Base-by-base conservation (phyloP, 73 alveolate genomes). In the Paramecium primaurelia region DNA sequence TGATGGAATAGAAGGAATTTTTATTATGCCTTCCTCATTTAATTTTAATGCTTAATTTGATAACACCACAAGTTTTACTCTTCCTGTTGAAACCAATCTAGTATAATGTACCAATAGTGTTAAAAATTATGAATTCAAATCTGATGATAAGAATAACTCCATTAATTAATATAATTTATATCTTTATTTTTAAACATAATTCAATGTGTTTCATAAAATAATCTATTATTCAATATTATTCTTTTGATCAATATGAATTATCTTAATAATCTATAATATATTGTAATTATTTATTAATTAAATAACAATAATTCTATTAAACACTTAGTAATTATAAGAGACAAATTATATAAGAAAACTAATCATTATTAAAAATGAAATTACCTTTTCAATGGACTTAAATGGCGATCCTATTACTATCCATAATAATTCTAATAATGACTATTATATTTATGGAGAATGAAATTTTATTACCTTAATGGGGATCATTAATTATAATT, bases 1-100 rank as follows among this genome's bases (percentile, higher is more conserved):
- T 5, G 91, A 80, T 18, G 91, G 91, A 45, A 80, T 80, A 3
- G 87, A 36, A 4, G 91, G 91, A 9, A 80, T 10, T 80, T 80
- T 80, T 0, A 80, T 20, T 9, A 45, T 26, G 22, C 91, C 91
- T 7, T 80, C 71, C 6, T 80, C 64, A 44, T 42, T 80, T 47
- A 80, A 44, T 49, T 45, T 80, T 80, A 40, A 80, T 10, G 91
- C 73, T 49, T 80, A 16, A 14, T 40, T 25, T 25, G 77, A 45
- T 4, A 80, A 28, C 37, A 10, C 75, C 9, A 80, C 51, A 10
- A 49, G 38, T 25, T 80, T 80, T 59, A 80, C 91, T 80, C 91
- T 80, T 47, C 51, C 73, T 45, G 77, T 42, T 45, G 49, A 28
- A 26, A 25, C 58, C 49, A 80, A 22, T 32, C 58, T 40, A n/a